Conservation (phyloP, 257 asterid species). For the Penstemon barbatus region DNA sequence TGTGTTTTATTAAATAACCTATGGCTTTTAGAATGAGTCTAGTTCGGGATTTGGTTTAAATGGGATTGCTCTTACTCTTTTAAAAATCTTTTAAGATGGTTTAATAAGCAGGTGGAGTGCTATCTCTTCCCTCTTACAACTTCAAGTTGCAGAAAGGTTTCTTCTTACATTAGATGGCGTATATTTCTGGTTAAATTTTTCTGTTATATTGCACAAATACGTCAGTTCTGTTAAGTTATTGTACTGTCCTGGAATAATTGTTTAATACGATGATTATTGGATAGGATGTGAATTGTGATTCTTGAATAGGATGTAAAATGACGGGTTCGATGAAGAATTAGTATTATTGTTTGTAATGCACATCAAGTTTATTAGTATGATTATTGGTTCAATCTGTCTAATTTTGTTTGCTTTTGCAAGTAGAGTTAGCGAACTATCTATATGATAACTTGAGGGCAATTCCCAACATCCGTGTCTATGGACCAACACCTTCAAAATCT, state of each 20-base stretch:
- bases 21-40: no score
- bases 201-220: neutral
- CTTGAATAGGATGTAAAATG: neutral
- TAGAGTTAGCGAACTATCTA: slow-evolving; percentile 65
- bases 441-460: slow-evolving; percentile 55
- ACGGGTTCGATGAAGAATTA: slow-evolving; percentile 2
- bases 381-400: neutral
- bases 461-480: slow-evolving; percentile 68
- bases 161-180: no score
- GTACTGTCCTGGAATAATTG: neutral
- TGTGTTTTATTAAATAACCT: no score
- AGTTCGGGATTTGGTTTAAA: no score
- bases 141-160: no score
- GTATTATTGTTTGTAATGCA: slow-evolving; percentile 5
- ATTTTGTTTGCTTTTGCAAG: slow-evolving; percentile 39
- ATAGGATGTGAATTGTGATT: neutral
- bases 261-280: neutral
- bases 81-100: no score
- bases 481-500: slow-evolving; percentile 75
- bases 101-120: no score
- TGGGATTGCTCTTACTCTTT: no score
- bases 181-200: neutral
- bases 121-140: no score
- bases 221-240: neutral
- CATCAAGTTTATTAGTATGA: neutral